phyloP scores from a whole-genome alignment of 257 asterid species.

The Rehmannia glutinosa region DNA sequence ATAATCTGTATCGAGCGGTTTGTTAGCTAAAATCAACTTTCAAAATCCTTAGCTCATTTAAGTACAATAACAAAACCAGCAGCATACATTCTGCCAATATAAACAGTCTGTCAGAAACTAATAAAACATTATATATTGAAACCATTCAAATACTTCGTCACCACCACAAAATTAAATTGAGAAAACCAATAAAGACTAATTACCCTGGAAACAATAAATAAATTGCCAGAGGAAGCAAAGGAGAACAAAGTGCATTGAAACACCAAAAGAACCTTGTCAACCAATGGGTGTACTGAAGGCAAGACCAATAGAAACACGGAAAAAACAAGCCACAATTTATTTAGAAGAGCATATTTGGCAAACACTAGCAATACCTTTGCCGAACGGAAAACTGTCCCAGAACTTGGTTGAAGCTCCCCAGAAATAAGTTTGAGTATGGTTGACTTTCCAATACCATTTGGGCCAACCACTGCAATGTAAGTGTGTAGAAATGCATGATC shows the following conservation, averaged over 20 bases:
- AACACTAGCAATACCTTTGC: constrained; percentile 61
- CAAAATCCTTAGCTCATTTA: neutral
- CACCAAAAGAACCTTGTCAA: neutral
- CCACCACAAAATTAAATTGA: neutral
- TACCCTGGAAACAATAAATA: neutral
- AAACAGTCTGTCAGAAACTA: neutral
- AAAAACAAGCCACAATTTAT: neutral
- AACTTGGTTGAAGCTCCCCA: constrained; percentile 96
- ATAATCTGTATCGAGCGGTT: neutral
- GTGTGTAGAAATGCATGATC: neutral
- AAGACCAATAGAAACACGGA: neutral
- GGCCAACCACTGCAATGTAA: constrained; percentile 87
- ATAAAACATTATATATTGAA: neutral
- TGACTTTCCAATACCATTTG: constrained; percentile 98
- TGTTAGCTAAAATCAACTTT: neutral
- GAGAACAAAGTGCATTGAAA: constrained; percentile 8
- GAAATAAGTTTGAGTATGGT: constrained; percentile 90
- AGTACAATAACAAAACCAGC: neutral
- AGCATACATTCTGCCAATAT: neutral
- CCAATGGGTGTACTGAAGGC: neutral
- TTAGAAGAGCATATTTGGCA: neutral
- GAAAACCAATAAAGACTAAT: neutral
- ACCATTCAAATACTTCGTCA: neutral
- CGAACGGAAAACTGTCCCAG: constrained; percentile 97
- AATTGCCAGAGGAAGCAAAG: neutral